phyloP scores from a whole-genome alignment of 495 filamentous ascomycete genomes.

The Poronia punctata region DNA sequence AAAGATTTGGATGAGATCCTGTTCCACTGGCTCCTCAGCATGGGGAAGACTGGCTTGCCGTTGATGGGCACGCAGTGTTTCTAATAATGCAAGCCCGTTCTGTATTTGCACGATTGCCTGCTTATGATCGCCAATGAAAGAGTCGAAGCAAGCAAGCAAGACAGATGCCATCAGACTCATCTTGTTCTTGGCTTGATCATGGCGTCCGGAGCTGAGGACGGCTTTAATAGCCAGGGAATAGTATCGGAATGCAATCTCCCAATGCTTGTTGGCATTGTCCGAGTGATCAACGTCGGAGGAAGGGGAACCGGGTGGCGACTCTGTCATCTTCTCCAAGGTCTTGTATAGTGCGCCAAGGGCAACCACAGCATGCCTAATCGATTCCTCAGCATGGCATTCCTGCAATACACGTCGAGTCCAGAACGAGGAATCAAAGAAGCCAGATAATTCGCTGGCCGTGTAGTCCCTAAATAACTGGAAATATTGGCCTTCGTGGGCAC shows the following conservation, averaged over 20 bases:
- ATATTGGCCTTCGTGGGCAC: constrained; percentile 43
- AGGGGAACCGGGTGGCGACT: constrained; percentile 41
- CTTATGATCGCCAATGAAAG: constrained; percentile 45
- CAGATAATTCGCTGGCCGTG: constrained; percentile 52
- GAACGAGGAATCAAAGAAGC: constrained; percentile 56
- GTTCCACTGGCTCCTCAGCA: constrained; percentile 43
- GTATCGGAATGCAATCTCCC: constrained; percentile 38
- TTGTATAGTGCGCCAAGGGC: constrained; percentile 59
- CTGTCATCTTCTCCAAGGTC: constrained; percentile 46
- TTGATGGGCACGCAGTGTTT: constrained; percentile 34
- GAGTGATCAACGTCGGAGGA: constrained; percentile 17
- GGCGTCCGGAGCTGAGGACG: constrained; percentile 23
- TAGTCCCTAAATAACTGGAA: constrained; percentile 55
- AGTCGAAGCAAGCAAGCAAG: constrained; percentile 44
- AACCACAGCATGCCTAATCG: constrained; percentile 58
- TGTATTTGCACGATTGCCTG: constrained; percentile 41
- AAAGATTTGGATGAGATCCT: constrained; percentile 52
- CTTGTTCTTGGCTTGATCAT: constrained; percentile 30
- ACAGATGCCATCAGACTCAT: constrained; percentile 44
- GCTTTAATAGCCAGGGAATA: constrained; percentile 38
- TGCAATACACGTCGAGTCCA: constrained; percentile 54
- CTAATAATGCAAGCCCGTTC: constrained; percentile 38
- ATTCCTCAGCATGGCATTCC: constrained; percentile 53
- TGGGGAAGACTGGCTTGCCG: constrained; percentile 31
- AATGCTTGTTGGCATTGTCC: constrained; percentile 33